phyloP scores from a whole-genome alignment of 2,329 filamentous ascomycete genomes.

The Paecilomyces fulvus region DNA sequence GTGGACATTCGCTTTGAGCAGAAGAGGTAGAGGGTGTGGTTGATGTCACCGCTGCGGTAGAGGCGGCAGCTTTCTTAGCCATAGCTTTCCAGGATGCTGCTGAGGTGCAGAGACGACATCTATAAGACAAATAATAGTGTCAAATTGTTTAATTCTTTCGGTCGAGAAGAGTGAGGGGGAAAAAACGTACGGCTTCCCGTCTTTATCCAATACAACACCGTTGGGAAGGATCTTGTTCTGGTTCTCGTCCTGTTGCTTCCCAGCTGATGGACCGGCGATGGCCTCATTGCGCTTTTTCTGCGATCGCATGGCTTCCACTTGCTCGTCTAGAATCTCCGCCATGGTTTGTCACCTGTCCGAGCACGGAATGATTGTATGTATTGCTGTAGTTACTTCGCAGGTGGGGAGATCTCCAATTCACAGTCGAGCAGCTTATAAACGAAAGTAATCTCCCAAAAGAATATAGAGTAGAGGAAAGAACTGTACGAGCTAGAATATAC shows the following conservation, averaged over 20 bases:
- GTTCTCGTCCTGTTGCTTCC: constrained; percentile 14
- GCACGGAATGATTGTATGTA: neutral
- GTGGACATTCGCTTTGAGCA: constrained; percentile 59
- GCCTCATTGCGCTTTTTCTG: constrained; percentile 2
- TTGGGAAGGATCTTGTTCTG: constrained; percentile 28
- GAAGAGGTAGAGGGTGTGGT: constrained; percentile 33
- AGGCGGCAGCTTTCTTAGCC: constrained; percentile 29
- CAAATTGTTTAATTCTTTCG: neutral
- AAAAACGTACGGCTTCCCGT: constrained; percentile 41
- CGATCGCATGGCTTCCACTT: constrained; percentile 8
- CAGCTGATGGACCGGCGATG: constrained; percentile 8
- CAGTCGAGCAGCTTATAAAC: too few relatives aligned
- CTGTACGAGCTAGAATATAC: too few relatives aligned
- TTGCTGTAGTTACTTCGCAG: neutral
- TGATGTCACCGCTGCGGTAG: constrained; percentile 14
- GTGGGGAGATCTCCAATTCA: too few relatives aligned
- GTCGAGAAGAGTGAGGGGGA: neutral
- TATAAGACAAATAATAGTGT: constrained; percentile 12
- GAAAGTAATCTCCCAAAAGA: too few relatives aligned
- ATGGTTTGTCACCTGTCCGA: constrained; percentile 1
- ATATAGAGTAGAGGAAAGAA: too few relatives aligned
- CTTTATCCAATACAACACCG: constrained; percentile 42
- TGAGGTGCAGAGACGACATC: constrained; percentile 43
- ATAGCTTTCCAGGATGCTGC: constrained; percentile 39
- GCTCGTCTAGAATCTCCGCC: constrained; percentile 16